Evolutionary conservation across 169 alveolate species (phyloP), one percentile per base, ranked within the genome.

Genomic region (Plasmodium yoelii): DNA sequence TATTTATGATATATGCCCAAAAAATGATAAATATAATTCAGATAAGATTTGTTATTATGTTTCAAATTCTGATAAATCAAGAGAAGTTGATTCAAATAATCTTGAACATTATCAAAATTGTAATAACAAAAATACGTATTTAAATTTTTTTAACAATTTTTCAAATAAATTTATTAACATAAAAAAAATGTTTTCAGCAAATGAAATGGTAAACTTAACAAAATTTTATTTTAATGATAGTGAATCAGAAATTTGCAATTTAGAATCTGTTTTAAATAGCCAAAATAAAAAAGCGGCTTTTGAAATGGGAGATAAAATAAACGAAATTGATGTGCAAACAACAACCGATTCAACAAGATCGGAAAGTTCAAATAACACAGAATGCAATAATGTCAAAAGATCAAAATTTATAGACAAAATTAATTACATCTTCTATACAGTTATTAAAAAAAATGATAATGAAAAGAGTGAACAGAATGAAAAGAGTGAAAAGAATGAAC

Each of bases 1-100:
- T 51, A 47, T 77, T 19, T 77, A 77, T 19, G 88, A 77, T 57
- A 77, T 77, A 1, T 77, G 88, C 26, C 15, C 65, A 18, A 39
- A 22, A 19, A 69, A 49, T 28, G 77, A 19, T 2, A 49, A 12
- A 10, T 6, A 22, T 22, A 22, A 22, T 1, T 22, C 26, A 0
- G 26, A 22, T 22, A 22, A 22, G 1, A 22, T 22, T 22, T 22
- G 26, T 22, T 22, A 22, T 22, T 22, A 22, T 22, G 1, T 22
- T 22, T 22, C 26, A 22, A 22, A 22, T 22, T 22, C 26, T 22
- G 26, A 22, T 0, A 22, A 22, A 22, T 22, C 26, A 1, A 22
- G 1, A 22, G 26, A 22, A 22, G 26, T 22, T 22, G 26, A 22
- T 22, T 22, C 26, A 22, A 22, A 22, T 1, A 22, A 22, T 22